A percentile compares a stretch with the other conserved stretches of the same genome.
Evolutionary conservation across 2,329 filamentous ascomycete species (phyloP).

Genomic region (Tolypocladium nubicola): DNA sequence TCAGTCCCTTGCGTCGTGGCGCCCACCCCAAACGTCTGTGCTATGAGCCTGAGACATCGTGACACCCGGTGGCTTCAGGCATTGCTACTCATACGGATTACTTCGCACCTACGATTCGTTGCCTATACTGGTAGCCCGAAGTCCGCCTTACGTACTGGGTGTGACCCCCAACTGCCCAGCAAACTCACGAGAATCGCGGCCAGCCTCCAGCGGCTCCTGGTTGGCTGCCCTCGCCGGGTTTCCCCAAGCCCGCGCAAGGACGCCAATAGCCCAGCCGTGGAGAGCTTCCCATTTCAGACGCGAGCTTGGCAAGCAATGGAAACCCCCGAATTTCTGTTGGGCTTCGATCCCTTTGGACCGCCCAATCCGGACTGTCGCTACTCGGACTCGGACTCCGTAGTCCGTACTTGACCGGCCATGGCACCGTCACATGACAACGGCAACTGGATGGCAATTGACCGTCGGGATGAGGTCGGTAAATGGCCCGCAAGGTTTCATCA

Average conservation of each 20-base stretch:
- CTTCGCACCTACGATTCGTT: too few species aligned
- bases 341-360: neutral
- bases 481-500: neutral
- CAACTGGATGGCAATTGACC: neutral
- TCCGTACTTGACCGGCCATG: neutral
- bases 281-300: neutral
- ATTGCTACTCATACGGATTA: too few species aligned
- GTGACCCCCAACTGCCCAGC: neutral
- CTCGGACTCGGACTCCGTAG: neutral
- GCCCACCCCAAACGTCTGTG: neutral
- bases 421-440: neutral
- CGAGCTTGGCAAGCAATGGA: neutral
- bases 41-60: neutral
- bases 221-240: neutral
- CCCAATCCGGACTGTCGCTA: neutral
- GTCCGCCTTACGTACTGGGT: too few species aligned
- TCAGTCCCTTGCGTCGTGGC: neutral
- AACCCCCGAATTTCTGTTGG: neutral
- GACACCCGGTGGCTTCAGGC: neutral
- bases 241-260: neutral
- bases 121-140: too few species aligned
- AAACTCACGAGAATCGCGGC: neutral
- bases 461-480: neutral
- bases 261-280: neutral
- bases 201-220: neutral